Conservation (phyloP, 345 rosid genomes). For the Hibiscus tridactylites region DNA sequence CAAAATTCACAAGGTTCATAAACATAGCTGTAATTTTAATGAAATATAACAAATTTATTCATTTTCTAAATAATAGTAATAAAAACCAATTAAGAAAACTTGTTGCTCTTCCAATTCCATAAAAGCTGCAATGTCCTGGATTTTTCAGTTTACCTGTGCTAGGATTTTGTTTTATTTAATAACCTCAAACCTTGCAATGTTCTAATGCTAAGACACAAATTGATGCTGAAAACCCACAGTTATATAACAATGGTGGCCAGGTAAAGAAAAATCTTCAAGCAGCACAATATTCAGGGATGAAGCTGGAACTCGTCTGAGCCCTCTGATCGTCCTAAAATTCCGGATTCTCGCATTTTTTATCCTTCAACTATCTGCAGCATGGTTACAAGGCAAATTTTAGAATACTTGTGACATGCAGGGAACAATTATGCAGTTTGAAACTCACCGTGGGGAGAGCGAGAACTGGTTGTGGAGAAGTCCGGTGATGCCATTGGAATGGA, state of each 20-base stretch:
- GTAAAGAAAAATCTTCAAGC: not conserved
- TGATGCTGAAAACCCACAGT: not conserved
- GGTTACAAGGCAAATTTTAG: slow-evolving; percentile 5
- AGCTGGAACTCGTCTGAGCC: not conserved
- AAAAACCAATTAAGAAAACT: slow-evolving; percentile 2
- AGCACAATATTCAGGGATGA: not conserved
- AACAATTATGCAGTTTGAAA: not conserved
- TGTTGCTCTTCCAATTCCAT: slow-evolving; percentile 5
- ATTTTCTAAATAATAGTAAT: not conserved
- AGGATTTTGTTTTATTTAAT: slow-evolving; percentile 14
- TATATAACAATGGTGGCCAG: not conserved
- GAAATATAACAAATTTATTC: no score
- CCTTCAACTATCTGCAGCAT: slow-evolving; percentile 26
- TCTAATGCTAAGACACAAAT: not conserved
- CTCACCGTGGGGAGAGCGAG: slow-evolving; percentile 38
- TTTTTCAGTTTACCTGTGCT: not conserved
- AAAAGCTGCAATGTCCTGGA: slow-evolving; percentile 5
- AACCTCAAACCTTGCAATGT: slow-evolving; percentile 10
- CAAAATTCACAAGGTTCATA: no score
- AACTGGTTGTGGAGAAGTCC: slow-evolving; percentile 31
- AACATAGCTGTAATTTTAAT: no score
- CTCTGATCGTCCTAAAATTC: not conserved
- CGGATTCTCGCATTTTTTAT: not conserved
- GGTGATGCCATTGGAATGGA: slow-evolving; percentile 43
- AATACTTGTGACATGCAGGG: not conserved